Base-by-base conservation (phyloP, 2,329 filamentous ascomycete species). In the Xylariaceae sp. region DNA sequence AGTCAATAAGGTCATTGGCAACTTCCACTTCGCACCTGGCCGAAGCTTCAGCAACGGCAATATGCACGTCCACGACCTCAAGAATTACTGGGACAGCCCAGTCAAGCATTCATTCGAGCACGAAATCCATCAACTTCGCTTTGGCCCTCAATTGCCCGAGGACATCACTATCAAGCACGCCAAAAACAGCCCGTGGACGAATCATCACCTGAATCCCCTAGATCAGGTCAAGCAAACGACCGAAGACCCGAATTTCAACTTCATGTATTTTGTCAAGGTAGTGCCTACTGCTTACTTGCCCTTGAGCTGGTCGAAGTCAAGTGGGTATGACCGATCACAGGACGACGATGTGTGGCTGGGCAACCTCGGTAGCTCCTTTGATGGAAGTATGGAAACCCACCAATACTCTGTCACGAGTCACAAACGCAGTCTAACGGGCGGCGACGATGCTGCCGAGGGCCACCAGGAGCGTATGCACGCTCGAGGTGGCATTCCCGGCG, bases 261-360 rank as follows among this genome's bases (percentile, higher is more conserved):
- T 84, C 66, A 95, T 97, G 89, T 98, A 98, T 73, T 98, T 98
- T 66, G 77, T 98, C 67, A 98, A 98, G 74, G 93, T 98, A 43
- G 93, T 98, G 24, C 89, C 87, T 3, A 98, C 93, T 2, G 91
- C 89, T 1, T 98, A 97, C 64, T 77, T 97, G 19, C 89, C 93
- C 2, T 77, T 98, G 2, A 89, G 89, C 49, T 95, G 89, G 60
- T 79, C 81, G 56, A 74, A 74, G 44, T 65, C 69, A 42, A 54
- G 44, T 29, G 59, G 55, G 33, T 56, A 64, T 42, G 58, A 62
- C 38, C 51, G 54, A 29, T 51, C 58, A 4, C 52, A 66, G 38
- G 66, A 77, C 39, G 72, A 83, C 35, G 70, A 76, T 35, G 67
- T 78, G 11, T 80, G 81, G 39, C 69, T 93, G 37, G 87, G 89